Conservation (phyloP, 192 early-diverging fungal genomes). For the Radiomyces spectabilis region DNA sequence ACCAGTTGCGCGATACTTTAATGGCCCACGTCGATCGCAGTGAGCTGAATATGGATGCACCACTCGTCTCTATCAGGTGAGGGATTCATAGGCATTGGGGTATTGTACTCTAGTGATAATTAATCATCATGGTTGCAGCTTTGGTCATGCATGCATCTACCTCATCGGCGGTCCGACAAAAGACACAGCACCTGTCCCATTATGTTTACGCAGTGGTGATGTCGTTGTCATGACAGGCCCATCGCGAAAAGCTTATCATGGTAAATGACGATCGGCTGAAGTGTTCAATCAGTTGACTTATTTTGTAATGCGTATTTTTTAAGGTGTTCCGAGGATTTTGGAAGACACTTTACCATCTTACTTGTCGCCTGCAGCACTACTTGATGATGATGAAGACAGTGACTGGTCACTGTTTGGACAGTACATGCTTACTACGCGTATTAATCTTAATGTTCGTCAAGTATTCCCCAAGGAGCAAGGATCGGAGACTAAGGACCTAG, state of each 20-base stretch:
- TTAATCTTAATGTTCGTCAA: slow-evolving; percentile 93
- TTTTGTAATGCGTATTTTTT: not conserved
- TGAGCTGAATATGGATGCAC: slow-evolving; percentile 77
- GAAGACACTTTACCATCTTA: slow-evolving; percentile 13
- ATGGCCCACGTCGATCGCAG: slow-evolving; percentile 92
- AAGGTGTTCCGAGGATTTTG: slow-evolving; percentile 21
- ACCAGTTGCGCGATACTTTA: slow-evolving; percentile 70
- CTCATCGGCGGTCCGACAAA: slow-evolving; percentile 70
- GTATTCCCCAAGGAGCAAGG: slow-evolving; percentile 26
- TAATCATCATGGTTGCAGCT: slow-evolving; percentile 34
- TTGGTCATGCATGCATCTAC: slow-evolving; percentile 73
- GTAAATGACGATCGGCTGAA: slow-evolving; percentile 26
- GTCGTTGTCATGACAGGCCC: slow-evolving; percentile 81
- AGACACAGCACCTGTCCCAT: slow-evolving; percentile 59
- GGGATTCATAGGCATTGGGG: not conserved
- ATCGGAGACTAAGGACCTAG: not conserved
- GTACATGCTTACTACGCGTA: slow-evolving; percentile 62
- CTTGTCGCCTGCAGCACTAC: too few species aligned
- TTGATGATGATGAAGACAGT: not conserved
- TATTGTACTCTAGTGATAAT: not conserved
- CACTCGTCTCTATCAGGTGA: slow-evolving; percentile 74
- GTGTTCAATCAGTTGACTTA: not conserved
- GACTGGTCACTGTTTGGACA: slow-evolving; percentile 47
- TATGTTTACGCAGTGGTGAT: slow-evolving; percentile 82
- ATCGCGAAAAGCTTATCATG: slow-evolving; percentile 73